Conservation (phyloP, 805 yeast genomes). For the Candida coleopterorum region DNA sequence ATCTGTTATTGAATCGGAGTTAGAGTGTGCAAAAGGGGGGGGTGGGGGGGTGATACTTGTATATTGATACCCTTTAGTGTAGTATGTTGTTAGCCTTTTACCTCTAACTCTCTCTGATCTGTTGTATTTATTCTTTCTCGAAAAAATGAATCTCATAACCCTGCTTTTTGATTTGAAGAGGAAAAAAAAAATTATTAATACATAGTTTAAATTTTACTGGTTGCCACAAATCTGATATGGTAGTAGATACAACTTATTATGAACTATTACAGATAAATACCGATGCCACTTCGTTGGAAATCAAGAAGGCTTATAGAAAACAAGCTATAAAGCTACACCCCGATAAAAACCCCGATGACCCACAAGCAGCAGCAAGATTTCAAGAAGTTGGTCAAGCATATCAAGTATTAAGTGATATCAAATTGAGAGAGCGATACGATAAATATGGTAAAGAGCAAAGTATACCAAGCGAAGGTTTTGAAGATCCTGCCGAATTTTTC, state of each 20-base stretch:
- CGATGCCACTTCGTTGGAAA: conserved; percentile 38
- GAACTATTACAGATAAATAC: conserved; percentile 31
- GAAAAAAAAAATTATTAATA: conserved; percentile 1
- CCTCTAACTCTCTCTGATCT: too few relatives aligned
- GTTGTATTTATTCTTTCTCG: too few relatives aligned
- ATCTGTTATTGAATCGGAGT: too few relatives aligned
- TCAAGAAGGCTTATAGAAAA: conserved; percentile 42
- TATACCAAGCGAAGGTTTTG: conserved; percentile 58
- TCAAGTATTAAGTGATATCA: conserved; percentile 67
- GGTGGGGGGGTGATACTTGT: too few relatives aligned
- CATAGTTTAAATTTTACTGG: not conserved
- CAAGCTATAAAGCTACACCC: conserved; percentile 43
- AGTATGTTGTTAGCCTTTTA: too few relatives aligned
- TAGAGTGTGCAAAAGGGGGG: too few relatives aligned
- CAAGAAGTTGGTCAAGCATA: conserved; percentile 64
- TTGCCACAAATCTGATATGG: conserved; percentile 22
- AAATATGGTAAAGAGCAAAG: conserved; percentile 72
- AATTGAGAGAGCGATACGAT: conserved; percentile 63
- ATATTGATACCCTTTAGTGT: too few relatives aligned
- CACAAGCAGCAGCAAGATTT: conserved; percentile 39
- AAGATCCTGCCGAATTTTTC: conserved; percentile 82
- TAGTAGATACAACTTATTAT: conserved; percentile 42
- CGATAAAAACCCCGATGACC: conserved; percentile 44
- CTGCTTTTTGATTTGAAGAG: not conserved
- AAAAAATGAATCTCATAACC: too few relatives aligned